These are phyloP conservation scores for Podaxis rugospora DNA, from an alignment of 768 basidiomycete species.

Conservation along the genomic window DNA sequence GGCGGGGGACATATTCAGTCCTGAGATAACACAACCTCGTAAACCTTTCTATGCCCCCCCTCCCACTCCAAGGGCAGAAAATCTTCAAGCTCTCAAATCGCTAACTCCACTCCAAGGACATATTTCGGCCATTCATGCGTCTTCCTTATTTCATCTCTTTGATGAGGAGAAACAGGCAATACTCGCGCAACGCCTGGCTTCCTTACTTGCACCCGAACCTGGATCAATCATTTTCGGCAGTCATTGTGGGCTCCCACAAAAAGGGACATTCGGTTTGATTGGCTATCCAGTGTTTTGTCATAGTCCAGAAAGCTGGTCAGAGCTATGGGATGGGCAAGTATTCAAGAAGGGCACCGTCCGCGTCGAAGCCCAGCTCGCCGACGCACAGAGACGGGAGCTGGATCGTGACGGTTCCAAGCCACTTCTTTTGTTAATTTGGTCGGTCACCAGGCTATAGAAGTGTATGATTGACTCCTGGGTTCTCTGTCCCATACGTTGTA, in stretches of 20 bases:
- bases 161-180: slow-evolving; percentile 25
- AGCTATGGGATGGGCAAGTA: slow-evolving; percentile 12
- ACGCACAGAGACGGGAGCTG: background rate
- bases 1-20: slow-evolving; percentile 49
- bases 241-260: slow-evolving; percentile 29
- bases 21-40: slow-evolving; percentile 31
- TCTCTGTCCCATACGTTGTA: background rate
- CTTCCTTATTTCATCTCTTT: slow-evolving; percentile 35
- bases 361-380: slow-evolving; percentile 1
- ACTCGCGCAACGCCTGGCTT: slow-evolving; percentile 25
- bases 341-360: slow-evolving; percentile 12
- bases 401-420: background rate
- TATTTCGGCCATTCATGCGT: slow-evolving; percentile 42
- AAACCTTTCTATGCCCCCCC: slow-evolving; percentile 18
- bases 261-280: slow-evolving; percentile 10
- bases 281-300: slow-evolving; percentile 9
- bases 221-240: slow-evolving; percentile 31
- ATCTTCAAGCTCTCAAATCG: slow-evolving; percentile 13
- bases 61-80: background rate
- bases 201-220: slow-evolving; percentile 26
- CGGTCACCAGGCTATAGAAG: background rate
- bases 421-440: background rate
- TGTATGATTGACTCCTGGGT: background rate
- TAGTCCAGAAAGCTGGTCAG: slow-evolving; percentile 12
- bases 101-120: slow-evolving; percentile 34